Conservation (phyloP, 1,284 basidiomycete genomes). For the Cryptococcus sp. region DNA sequence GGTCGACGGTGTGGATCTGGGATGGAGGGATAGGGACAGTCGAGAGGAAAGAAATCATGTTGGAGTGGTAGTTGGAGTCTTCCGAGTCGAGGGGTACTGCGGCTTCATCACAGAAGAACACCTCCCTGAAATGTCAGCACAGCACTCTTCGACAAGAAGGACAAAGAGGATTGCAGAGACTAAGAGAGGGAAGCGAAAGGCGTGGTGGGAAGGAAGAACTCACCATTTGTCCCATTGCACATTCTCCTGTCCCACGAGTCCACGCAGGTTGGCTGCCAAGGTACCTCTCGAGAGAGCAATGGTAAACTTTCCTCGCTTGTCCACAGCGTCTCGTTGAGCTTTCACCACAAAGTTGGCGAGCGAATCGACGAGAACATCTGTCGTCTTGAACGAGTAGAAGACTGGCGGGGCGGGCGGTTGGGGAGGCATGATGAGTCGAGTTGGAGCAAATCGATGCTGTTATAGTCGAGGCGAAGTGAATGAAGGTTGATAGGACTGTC, state of each 20-base stretch:
- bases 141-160: background rate
- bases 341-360: slow-evolving; percentile 84
- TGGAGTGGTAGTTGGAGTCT: slow-evolving; percentile 88
- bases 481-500: no score
- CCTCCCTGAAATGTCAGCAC: slow-evolving; percentile 61
- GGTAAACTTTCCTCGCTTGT: slow-evolving; percentile 87
- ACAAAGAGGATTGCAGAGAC: background rate
- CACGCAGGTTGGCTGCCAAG: slow-evolving; percentile 76
- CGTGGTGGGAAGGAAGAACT: slow-evolving; percentile 16
- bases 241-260: slow-evolving; percentile 65
- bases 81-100: slow-evolving; percentile 86
- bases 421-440: slow-evolving; percentile 37
- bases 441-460: background rate
- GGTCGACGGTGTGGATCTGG: slow-evolving; percentile 86
- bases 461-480: background rate
- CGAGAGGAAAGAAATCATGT: slow-evolving; percentile 70
- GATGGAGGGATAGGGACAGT: slow-evolving; percentile 67
- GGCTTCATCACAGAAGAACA: slow-evolving; percentile 97
- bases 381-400: slow-evolving; percentile 66
- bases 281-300: slow-evolving; percentile 92
- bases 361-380: slow-evolving; percentile 57
- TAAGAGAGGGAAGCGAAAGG: background rate
- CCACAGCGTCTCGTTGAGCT: slow-evolving; percentile 85
- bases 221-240: slow-evolving; percentile 94
- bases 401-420: slow-evolving; percentile 56